Percentiles rank a stretch among this genome's conserved stretches.
Evolutionary conservation across 352 stramenopile genomes (phyloP).

Genomic region (Phytophthora meadii): DNA sequence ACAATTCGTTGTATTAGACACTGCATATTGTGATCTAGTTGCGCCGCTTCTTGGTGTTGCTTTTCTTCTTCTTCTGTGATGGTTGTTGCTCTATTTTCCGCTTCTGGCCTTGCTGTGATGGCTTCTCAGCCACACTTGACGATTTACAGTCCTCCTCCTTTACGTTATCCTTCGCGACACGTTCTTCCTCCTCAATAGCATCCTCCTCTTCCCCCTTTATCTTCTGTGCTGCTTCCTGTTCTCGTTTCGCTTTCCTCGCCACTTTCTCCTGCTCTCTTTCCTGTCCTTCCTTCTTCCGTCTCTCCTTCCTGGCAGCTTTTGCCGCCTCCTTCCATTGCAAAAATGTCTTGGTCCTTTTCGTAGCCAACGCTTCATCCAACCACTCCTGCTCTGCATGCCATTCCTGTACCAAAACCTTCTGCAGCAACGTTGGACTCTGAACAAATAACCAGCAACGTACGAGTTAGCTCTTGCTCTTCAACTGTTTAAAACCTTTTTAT

Average conservation of each 20-base stretch:
- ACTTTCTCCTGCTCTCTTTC: slow-evolving; percentile 51
- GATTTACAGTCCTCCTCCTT: not conserved
- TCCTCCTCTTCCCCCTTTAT: slow-evolving; percentile 3
- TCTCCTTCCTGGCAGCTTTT: slow-evolving; percentile 65
- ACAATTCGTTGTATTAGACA: slow-evolving; percentile 14
- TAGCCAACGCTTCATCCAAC: slow-evolving; percentile 60
- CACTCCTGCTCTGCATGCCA: slow-evolving; percentile 68
- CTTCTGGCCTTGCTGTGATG: slow-evolving; percentile 10
- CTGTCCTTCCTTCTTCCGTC: slow-evolving; percentile 66
- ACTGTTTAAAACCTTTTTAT: not conserved
- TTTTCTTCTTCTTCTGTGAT: slow-evolving; percentile 10
- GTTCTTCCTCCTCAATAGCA: not conserved
- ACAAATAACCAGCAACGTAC: slow-evolving; percentile 10
- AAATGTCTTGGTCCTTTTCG: slow-evolving; percentile 62
- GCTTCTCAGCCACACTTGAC: not conserved
- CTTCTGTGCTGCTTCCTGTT: slow-evolving; percentile 32
- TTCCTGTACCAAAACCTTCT: slow-evolving; percentile 73
- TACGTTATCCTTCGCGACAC: not conserved
- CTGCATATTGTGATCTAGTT: slow-evolving; percentile 13
- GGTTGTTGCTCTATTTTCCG: slow-evolving; percentile 10
- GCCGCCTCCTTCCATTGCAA: slow-evolving; percentile 70
- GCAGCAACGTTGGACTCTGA: slow-evolving; percentile 56
- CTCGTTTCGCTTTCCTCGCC: slow-evolving; percentile 45
- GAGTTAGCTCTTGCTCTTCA: slow-evolving; percentile 1
- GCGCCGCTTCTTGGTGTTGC: slow-evolving; percentile 30